Percentiles rank a stretch among this genome's conserved stretches.
These are phyloP conservation scores for Aspergillus nanangensis DNA, from an alignment of 495 filamentous ascomycete species.

Conservation along the genomic window DNA sequence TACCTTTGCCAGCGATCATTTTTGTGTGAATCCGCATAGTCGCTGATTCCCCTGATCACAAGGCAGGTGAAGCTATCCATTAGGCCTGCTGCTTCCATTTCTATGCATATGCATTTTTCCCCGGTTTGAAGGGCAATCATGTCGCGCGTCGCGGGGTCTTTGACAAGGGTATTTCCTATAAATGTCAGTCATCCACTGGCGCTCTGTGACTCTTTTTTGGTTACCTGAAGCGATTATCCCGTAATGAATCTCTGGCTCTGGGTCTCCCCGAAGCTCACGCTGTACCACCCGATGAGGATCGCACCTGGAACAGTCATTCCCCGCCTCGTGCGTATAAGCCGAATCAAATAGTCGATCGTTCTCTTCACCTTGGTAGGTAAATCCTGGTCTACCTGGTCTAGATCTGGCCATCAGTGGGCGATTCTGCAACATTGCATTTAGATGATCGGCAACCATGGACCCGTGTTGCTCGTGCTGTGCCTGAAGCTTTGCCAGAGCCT, in stretches of 20 bases:
- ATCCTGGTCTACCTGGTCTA: slow-evolving; percentile 8
- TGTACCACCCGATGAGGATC: background rate
- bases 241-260: background rate
- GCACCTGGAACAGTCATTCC: too few species aligned
- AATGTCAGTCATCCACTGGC: too few species aligned
- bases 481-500: slow-evolving; percentile 16
- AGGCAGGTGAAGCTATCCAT: background rate
- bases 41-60: background rate
- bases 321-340: too few species aligned
- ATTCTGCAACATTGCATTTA: slow-evolving; percentile 16
- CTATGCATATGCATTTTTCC: too few species aligned
- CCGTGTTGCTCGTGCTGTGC: slow-evolving; percentile 14
- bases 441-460: slow-evolving; percentile 14
- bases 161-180: too few species aligned
- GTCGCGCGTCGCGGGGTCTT: too few species aligned
- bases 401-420: slow-evolving; percentile 10
- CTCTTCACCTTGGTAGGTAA: slow-evolving; percentile 7
- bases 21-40: background rate
- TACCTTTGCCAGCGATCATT: background rate
- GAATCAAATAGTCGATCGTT: slow-evolving; percentile 10
- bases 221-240: too few species aligned
- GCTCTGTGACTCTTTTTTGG: too few species aligned
- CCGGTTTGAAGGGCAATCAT: too few species aligned
- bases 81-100: too few species aligned
- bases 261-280: background rate